Percentiles rank a stretch among this genome's conserved stretches.
phyloP scores from a whole-genome alignment of 352 stramenopile species.

The Globisporangium parvum region DNA sequence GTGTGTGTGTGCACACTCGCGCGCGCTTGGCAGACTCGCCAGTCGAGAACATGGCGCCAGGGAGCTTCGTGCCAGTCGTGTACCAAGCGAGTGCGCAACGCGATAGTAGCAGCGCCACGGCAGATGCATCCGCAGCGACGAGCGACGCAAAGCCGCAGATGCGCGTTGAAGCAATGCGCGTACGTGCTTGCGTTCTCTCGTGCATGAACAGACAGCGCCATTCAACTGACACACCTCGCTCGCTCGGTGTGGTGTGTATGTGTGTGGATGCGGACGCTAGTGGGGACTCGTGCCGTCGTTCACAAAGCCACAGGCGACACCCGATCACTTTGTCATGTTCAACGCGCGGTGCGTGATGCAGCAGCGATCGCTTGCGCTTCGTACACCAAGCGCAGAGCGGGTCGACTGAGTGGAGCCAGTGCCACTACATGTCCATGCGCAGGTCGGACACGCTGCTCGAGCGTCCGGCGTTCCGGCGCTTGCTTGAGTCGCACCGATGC shows the following conservation, averaged over 20 bases:
- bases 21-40: constrained; percentile 49
- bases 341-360: constrained; percentile 55
- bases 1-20: background rate
- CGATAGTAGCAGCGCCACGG: background rate
- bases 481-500: constrained; percentile 71
- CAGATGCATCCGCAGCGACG: too few relatives aligned
- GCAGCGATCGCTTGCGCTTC: background rate
- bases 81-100: constrained; percentile 13
- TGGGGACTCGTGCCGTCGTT: constrained; percentile 82
- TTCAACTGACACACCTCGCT: background rate
- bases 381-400: background rate
- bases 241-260: background rate
- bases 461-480: constrained; percentile 60
- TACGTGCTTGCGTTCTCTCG: constrained; percentile 19
- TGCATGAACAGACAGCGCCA: background rate
- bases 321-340: constrained; percentile 85
- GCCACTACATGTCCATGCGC: background rate
- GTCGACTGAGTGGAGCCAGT: background rate
- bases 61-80: constrained; percentile 56
- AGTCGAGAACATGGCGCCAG: constrained; percentile 75
- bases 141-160: constrained; percentile 12
- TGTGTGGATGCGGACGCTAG: constrained; percentile 14
- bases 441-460: constrained; percentile 72
- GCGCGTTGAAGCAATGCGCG: constrained; percentile 60
- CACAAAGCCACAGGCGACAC: constrained; percentile 63